A percentile compares a stretch with the other conserved stretches of the same genome.
phyloP scores from a whole-genome alignment of 2,329 filamentous ascomycete species.

The Pseudogymnoascus sp. region DNA sequence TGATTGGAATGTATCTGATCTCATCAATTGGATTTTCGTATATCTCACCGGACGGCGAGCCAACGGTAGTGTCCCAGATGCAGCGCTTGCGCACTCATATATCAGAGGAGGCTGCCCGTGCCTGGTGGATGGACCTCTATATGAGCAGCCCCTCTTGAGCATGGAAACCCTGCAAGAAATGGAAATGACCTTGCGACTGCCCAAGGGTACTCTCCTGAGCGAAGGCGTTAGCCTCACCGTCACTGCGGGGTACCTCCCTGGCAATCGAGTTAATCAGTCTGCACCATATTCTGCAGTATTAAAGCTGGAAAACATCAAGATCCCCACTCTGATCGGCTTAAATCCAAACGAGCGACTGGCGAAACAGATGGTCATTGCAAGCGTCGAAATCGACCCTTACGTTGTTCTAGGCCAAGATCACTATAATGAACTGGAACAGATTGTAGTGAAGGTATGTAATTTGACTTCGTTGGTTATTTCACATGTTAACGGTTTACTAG shows the following conservation, averaged over 20 bases:
- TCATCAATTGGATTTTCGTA: slow-evolving; percentile 10
- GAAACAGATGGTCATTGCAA: slow-evolving; percentile 59
- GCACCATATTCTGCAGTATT: slow-evolving; percentile 30
- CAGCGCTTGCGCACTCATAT: not conserved
- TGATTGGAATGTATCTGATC: slow-evolving; percentile 8
- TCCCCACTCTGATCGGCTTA: slow-evolving; percentile 63
- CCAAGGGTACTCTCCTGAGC: slow-evolving; percentile 62
- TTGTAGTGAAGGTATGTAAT: slow-evolving; percentile 49
- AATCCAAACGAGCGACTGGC: slow-evolving; percentile 60
- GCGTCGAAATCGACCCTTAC: slow-evolving; percentile 49
- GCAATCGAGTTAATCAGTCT: slow-evolving; percentile 19
- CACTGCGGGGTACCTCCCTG: slow-evolving; percentile 32
- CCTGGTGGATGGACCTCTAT: slow-evolving; percentile 22
- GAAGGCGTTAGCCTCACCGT: slow-evolving; percentile 46
- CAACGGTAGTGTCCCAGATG: slow-evolving; percentile 1
- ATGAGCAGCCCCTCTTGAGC: slow-evolving; percentile 30
- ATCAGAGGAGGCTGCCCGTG: slow-evolving; percentile 19
- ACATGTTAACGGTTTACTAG: slow-evolving; percentile 27
- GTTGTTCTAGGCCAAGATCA: slow-evolving; percentile 36
- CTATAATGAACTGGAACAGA: slow-evolving; percentile 47
- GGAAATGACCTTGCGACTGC: slow-evolving; percentile 46
- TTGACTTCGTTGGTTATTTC: not conserved
- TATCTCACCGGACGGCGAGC: slow-evolving; percentile 9
- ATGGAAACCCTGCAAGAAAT: slow-evolving; percentile 35
- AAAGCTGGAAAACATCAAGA: slow-evolving; percentile 46